Evolutionary conservation across 2,329 filamentous ascomycete species (phyloP).

Genomic region (Sporothrix schenckii): DNA sequence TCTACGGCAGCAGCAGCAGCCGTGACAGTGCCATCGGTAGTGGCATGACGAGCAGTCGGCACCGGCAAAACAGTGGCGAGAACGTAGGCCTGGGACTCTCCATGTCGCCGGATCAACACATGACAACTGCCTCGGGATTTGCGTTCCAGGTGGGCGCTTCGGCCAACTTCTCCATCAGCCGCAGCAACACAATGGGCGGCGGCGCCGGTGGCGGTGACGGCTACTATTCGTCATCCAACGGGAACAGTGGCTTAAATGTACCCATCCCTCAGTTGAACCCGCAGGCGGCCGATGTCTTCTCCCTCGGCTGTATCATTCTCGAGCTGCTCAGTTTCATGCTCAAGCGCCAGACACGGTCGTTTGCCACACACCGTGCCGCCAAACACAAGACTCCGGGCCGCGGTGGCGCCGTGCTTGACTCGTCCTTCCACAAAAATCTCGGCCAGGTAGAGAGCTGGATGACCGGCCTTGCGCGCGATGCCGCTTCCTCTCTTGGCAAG

Average conservation of each 20-base stretch:
- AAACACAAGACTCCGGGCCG: constrained; percentile 63
- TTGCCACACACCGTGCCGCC: constrained; percentile 66
- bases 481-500: constrained; percentile 39
- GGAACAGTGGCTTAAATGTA: constrained; percentile 33
- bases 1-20: constrained; percentile 44
- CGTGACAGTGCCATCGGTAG: constrained; percentile 3
- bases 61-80: not conserved
- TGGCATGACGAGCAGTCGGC: not conserved
- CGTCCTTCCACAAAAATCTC: constrained; percentile 72
- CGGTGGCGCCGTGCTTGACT: constrained; percentile 65
- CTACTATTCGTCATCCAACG: constrained; percentile 35
- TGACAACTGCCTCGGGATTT: constrained; percentile 22
- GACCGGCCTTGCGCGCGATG: constrained; percentile 61
- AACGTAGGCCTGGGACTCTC: constrained; percentile 33
- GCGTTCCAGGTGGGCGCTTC: constrained; percentile 35
- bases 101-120: constrained; percentile 42
- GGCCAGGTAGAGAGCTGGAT: constrained; percentile 72
- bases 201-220: constrained; percentile 28
- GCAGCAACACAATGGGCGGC: constrained; percentile 36
- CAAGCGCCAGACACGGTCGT: constrained; percentile 67
- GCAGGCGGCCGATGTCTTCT: constrained; percentile 70
- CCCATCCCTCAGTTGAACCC: constrained; percentile 53
- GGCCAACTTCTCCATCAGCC: constrained; percentile 46
- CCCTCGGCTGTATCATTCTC: constrained; percentile 71
- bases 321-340: constrained; percentile 71